Percentiles rank a stretch among this genome's conserved stretches.
These are phyloP conservation scores for Leccinum subatratum DNA, from an alignment of 1,284 basidiomycete genomes.

Conservation along the genomic window DNA sequence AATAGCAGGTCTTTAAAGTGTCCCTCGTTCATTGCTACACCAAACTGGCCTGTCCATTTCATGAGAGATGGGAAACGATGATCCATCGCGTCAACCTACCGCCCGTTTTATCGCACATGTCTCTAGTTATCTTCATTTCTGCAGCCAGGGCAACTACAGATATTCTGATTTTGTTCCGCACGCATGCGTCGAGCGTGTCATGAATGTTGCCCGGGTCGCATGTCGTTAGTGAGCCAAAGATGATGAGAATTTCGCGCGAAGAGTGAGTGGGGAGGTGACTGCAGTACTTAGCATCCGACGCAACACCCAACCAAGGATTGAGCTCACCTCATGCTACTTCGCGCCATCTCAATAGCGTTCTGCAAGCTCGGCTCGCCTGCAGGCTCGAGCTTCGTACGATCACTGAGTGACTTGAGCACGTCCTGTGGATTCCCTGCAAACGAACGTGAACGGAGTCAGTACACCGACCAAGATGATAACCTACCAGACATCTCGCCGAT, in stretches of 20 bases:
- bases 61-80: slow-evolving; percentile 10
- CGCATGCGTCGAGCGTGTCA: slow-evolving; percentile 79
- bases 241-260: slow-evolving; percentile 88
- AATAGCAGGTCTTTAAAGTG: slow-evolving; percentile 95
- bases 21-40: slow-evolving; percentile 94
- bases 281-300: slow-evolving; percentile 9
- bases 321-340: slow-evolving; percentile 76
- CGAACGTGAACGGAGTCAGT: slow-evolving; percentile 3
- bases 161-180: slow-evolving; percentile 81
- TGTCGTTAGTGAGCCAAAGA: slow-evolving; percentile 93
- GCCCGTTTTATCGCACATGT: slow-evolving; percentile 83
- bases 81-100: slow-evolving; percentile 45
- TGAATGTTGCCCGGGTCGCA: slow-evolving; percentile 97
- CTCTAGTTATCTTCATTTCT: slow-evolving; percentile 96
- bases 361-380: slow-evolving; percentile 92
- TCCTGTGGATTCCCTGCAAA: slow-evolving; percentile 87
- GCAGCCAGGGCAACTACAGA: slow-evolving; percentile 90
- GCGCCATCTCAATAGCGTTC: slow-evolving; percentile 95
- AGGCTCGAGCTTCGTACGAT: slow-evolving; percentile 85
- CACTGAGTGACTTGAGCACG: slow-evolving; percentile 78
- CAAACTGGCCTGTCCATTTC: slow-evolving; percentile 70
- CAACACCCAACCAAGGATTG: slow-evolving; percentile 17
- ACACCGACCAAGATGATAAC: slow-evolving; percentile 19
- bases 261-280: slow-evolving; percentile 95
- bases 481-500: slow-evolving; percentile 85